These are phyloP conservation scores for Penicillium coprophilum DNA, from an alignment of 495 filamentous ascomycete genomes.

Conservation along the genomic window DNA sequence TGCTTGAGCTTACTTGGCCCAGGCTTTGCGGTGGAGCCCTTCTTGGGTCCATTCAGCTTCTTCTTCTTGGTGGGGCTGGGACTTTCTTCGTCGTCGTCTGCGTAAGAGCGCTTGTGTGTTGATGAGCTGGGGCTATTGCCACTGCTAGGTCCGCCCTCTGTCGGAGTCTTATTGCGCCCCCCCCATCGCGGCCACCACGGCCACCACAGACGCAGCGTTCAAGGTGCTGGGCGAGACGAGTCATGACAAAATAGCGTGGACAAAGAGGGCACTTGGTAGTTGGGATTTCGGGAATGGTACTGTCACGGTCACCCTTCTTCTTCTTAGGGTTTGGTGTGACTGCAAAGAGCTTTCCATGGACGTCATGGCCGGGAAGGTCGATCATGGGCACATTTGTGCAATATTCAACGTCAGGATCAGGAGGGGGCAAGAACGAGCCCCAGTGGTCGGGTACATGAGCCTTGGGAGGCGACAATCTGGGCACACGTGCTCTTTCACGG, in stretches of 20 bases:
- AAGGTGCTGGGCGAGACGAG: constrained; percentile 69
- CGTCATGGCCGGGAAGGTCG: constrained; percentile 71
- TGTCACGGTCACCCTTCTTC: constrained; percentile 39
- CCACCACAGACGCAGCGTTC: constrained; percentile 77
- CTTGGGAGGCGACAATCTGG: constrained; percentile 64
- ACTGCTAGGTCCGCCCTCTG: constrained; percentile 36
- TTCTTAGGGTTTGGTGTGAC: constrained; percentile 59
- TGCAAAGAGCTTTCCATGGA: constrained; percentile 77
- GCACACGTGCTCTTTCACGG: constrained; percentile 67
- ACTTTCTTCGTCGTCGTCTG: constrained; percentile 41
- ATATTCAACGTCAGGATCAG: constrained; percentile 63
- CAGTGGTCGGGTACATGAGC: constrained; percentile 62
- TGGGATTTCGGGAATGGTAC: constrained; percentile 48
- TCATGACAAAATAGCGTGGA: constrained; percentile 59
- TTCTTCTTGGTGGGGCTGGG: constrained; percentile 47
- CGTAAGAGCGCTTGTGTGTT: constrained; percentile 39
- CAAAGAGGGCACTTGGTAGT: constrained; percentile 70
- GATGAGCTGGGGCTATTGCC: constrained; percentile 39
- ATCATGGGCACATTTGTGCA: constrained; percentile 76
- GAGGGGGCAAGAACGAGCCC: constrained; percentile 56
- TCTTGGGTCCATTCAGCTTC: constrained; percentile 44
- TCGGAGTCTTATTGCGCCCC: constrained; percentile 56
- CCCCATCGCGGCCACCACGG: constrained; percentile 50
- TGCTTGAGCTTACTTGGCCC: constrained; percentile 50
- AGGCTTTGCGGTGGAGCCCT: constrained; percentile 40